Evolutionary conservation across 176 grass and related monocot genomes (phyloP), one percentile per base, ranked within the genome.

Genomic region (Musa troglodytarum): DNA sequence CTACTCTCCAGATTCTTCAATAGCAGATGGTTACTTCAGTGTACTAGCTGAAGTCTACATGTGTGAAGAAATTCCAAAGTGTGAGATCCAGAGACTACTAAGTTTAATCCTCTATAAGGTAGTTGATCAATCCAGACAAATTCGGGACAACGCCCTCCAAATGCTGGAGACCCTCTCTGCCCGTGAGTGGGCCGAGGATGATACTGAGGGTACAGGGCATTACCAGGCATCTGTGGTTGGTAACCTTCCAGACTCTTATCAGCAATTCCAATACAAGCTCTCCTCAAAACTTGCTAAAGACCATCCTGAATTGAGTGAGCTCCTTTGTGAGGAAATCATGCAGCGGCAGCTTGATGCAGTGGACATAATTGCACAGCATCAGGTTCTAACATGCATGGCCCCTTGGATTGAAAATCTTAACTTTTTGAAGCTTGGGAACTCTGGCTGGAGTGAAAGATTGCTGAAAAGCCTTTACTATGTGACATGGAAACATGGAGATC

Each of bases 371-470:
- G 93, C 93, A 80, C 93, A 92, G 78, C 95, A 98, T 91, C 90
- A 98, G 80, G 95, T 98, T 57, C 81, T 98, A 79, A 98, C 94
- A 61, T 98, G 94, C 78, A 87, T 98, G 88, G 95, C 90, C 77
- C 95, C 95, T 81, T 98, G 95, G 95, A 98, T 98, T 82, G 86
- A 98, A 82, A 98, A 98, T 80, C 85, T 98, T 17, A 93, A 98
- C 69, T 98, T 98, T 79, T 80, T 86, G 68, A 92, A 90, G 65
- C 78, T 92, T 65, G 90, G 86, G 81, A 86, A 90, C 17, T 92
- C 93, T 81, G 89, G 89, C 23, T 96, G 93, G 93, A 96, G 87
- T 19, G 93, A 92, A 65, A 88, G 93, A 79, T 76, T 96, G 74
- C 81, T 92, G 73, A 96, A 96, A 82, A 96, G 83, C 69, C 84